Evolutionary conservation across 352 stramenopile genomes (phyloP), one percentile per base, ranked within the genome.

Genomic region (Phytophthora rubi): DNA sequence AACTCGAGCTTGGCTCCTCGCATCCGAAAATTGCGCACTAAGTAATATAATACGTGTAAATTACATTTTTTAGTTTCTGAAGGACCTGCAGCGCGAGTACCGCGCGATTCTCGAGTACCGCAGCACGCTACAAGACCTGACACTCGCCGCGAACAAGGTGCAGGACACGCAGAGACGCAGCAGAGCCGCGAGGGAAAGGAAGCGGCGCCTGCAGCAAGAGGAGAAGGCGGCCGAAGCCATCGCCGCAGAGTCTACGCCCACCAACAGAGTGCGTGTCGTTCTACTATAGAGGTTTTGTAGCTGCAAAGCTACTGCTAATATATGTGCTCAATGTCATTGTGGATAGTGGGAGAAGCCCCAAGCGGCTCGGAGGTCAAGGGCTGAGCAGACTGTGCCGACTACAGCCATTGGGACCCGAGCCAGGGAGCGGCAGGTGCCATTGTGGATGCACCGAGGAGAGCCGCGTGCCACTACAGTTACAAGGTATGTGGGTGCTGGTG

Each of bases 41-140:
- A 45, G 6, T 15, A 13, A 45, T 16, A 15, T 15, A n/a, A n/a
- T 44, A 7, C 26, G 26, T 42, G 35, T 42, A 42, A 15, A 15
- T 39, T 21, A 21, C 18, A 3, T 55, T 2, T 44, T 62, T 16
- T 51, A 81, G 71, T 75, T 83, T 53, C 48, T 92, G 0, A 64
- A 74, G 10, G 82, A 89, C 13, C 66, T 90, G 1, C 72, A 90
- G 69, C 39, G 55, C 26, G 84, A 92, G 52, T 90, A 88, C 51
- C 60, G 63, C 23, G 52, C 73, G 12, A 72, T 90, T 4, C 49
- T 81, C 16, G 75, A 88, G 53, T 90, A 90, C 62, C 63, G 75
- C 37, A 73, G 74, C 54, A 75, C 71, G 44, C 67, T 92, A 48
- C 58, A 88, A 23, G 65, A 81, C 1, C 53, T 92, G 15, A 44